Base-by-base conservation (phyloP, 495 filamentous ascomycete species). In the Paragyromitra xinjiangensis region DNA sequence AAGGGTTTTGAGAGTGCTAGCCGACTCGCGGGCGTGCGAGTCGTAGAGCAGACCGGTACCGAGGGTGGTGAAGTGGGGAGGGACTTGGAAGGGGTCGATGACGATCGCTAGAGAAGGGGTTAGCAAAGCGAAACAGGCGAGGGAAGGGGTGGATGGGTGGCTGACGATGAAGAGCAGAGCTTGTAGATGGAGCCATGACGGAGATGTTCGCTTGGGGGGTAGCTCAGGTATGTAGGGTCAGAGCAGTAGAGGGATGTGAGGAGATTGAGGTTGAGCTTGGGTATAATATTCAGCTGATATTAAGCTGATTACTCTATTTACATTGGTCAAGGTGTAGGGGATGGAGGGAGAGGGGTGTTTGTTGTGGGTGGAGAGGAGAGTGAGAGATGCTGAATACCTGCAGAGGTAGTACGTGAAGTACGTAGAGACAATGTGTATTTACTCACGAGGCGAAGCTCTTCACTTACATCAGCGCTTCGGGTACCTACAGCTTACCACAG, bases 121-220 rank as follows among this genome's bases (percentile, higher is more conserved):
- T 29, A 59, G 42, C 14, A 5, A 2, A 3, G 14, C 2, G 24
- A 16, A 19, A 40, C 6, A 3, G 12, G 22, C 1, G 2, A 22
- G 6, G 16, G 2, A 7, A 14, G 40, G 42, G 16, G 42, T 14
- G 3, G 39, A 26, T 37, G 45, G 19, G 45, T 3, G 37, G 39
- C 39, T 64, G n/a, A 53, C 59, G 59, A 22, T 72, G 44, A 22
- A 72, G 50, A 39, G 59, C 34, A 42, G 44, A 64, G 42, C 45
- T 66, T 3, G 59, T 50, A 8, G 69, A 65, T 37, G 69, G 59
- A 34, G 69, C 69, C 69, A 72, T 72, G 37, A 6, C 22, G 6
- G 34, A 59, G 44, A 34, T 34, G 5, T 48, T 48, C 14, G 16
- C 44, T 48, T 45, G 9, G 14, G 51, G 14, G 48, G 48, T 5